These are phyloP conservation scores for Echinosophora koreensis DNA, from an alignment of 306 rosid genomes.

Conservation along the genomic window DNA sequence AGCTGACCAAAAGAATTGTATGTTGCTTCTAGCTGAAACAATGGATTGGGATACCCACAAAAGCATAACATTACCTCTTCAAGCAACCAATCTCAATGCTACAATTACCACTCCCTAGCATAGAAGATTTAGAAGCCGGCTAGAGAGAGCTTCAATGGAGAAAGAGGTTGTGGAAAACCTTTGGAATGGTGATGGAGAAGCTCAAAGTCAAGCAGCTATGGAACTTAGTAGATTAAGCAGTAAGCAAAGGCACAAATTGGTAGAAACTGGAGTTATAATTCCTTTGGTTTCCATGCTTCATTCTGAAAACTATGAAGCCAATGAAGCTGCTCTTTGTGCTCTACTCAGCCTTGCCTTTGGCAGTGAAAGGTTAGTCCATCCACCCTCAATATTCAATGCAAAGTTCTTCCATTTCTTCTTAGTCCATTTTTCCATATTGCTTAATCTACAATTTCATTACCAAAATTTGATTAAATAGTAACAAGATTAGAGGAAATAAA, in stretches of 20 bases:
- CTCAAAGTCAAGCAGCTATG: slow-evolving; percentile 70
- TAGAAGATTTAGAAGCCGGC: slow-evolving; percentile 14
- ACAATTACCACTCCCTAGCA: slow-evolving; percentile 49
- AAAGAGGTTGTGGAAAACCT: slow-evolving; percentile 60
- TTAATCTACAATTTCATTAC: background rate
- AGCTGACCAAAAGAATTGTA: slow-evolving; percentile 62
- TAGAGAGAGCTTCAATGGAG: slow-evolving; percentile 63
- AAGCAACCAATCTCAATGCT: slow-evolving; percentile 74
- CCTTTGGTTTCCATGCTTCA: slow-evolving; percentile 83
- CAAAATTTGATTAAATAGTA: background rate
- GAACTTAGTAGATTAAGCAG: slow-evolving; percentile 58
- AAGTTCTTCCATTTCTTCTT: background rate
- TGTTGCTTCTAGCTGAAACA: slow-evolving; percentile 91
- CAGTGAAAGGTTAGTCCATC: slow-evolving; percentile 78
- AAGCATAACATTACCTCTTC: slow-evolving; percentile 66
- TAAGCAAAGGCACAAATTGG: slow-evolving; percentile 70
- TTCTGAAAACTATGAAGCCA: slow-evolving; percentile 61
- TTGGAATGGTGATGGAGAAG: slow-evolving; percentile 57
- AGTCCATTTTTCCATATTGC: slow-evolving; percentile 19
- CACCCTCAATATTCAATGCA: slow-evolving; percentile 21
- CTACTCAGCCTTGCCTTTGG: slow-evolving; percentile 82
- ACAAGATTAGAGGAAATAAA: slow-evolving; percentile 12
- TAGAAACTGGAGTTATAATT: slow-evolving; percentile 60
- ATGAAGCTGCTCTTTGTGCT: slow-evolving; percentile 78
- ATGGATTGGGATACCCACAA: slow-evolving; percentile 71